Base-by-base conservation (phyloP, 1,139 yeast genomes). In the Torulaspora pretoriensis region DNA sequence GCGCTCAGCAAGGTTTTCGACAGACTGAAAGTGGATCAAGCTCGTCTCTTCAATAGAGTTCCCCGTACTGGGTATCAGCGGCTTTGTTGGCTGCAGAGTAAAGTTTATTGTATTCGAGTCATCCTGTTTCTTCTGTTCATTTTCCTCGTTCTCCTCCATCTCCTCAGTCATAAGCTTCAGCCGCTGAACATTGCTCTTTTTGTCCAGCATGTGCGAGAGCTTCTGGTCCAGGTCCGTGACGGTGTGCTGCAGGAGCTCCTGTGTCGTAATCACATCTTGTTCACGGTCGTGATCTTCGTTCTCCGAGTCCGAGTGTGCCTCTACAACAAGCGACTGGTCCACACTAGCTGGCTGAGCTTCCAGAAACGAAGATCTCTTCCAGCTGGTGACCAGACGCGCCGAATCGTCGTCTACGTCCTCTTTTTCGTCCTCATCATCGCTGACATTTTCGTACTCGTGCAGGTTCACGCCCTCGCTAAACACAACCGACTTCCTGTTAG, bases 391-490 rank as follows among this genome's bases (percentile, higher is more conserved):
- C 34, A 40, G 27, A 37, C 22, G 7, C 22, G 22, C 5, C 3
- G 22, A 19, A 19, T 19, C 22, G 22, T 41, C 43, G 23, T 14
- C 29, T 8, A 31, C 14, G 13, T n/a, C 19, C 23, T 25, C 22
- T 6, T 38, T 35, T 6, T 24, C 34, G 23, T 24, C 37, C 9
- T 34, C 45, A n/a, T 31, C 43, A 25, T 44, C 48, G 8, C 38
- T 35, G 10, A 23, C 39, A 12, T 28, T 29, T n/a, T 42, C 31
- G 26, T 50, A 52, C 29, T 52, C 54, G 35, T 51, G 54, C 12
- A 49, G 35, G 33, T 47, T 42, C 17, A 42, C 44, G 10, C 52
- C 53, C 26, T 52, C 54, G 28, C 50, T 50, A 41, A 52, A 52
- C 29, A 47, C 50, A 12, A 52, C 56, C 0, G 52, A 45, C 28